A percentile compares a stretch with the other conserved stretches of the same genome.
Conservation (phyloP, 768 basidiomycete genomes). For the Boletus patriciae region DNA sequence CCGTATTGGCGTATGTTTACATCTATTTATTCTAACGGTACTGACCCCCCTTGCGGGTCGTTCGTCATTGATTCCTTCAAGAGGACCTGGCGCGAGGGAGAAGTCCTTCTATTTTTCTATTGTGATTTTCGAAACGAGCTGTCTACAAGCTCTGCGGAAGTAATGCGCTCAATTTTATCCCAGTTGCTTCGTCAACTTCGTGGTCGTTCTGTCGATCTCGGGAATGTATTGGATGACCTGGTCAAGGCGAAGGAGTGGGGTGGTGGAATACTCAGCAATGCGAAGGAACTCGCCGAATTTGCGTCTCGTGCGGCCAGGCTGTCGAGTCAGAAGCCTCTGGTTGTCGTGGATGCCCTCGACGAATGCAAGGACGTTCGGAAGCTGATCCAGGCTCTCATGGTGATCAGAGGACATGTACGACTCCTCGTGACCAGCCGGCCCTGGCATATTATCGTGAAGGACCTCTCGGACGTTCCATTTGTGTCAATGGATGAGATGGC, state of each 20-base stretch:
- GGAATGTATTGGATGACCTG: not conserved
- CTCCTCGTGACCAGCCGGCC: not conserved
- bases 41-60: not conserved
- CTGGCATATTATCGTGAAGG: not conserved
- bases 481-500: not conserved
- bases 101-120: not conserved
- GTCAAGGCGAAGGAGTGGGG: not conserved
- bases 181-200: slow-evolving; percentile 2
- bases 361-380: not conserved
- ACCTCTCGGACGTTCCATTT: not conserved
- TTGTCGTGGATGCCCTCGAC: slow-evolving; percentile 8
- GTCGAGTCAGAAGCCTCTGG: not conserved
- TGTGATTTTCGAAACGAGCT: slow-evolving; percentile 3
- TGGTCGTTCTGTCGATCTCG: not conserved
- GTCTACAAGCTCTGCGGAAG: not conserved
- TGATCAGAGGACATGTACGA: not conserved
- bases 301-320: not conserved
- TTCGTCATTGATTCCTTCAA: slow-evolving; percentile 1
- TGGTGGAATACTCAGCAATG: not conserved
- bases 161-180: not conserved
- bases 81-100: not conserved
- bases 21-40: not conserved
- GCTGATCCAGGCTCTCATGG: not conserved
- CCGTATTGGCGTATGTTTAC: slow-evolving; percentile 7
- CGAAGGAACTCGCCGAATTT: not conserved